Evolutionary conservation across 2,329 filamentous ascomycete species (phyloP).

Genomic region (Amesomyces nigricolor): DNA sequence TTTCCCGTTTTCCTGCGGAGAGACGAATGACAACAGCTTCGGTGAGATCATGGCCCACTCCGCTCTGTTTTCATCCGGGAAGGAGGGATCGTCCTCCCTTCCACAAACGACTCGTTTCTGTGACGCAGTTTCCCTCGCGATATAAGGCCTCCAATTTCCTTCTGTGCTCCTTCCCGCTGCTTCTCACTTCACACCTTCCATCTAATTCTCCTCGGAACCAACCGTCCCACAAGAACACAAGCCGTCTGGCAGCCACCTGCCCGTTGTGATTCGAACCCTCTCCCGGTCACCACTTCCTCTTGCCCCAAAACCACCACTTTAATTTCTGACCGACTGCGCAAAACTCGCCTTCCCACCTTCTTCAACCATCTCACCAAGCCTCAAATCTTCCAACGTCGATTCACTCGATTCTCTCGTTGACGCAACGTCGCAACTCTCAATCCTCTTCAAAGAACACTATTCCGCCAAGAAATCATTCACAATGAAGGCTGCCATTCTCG

Average conservation of each 20-base stretch:
- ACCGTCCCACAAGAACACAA: neutral
- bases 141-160: slow-evolving; percentile 15
- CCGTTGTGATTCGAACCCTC: neutral
- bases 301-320: too few relatives aligned
- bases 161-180: neutral
- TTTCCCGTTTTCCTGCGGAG: slow-evolving; percentile 5
- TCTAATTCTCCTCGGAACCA: neutral
- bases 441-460: neutral
- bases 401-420: slow-evolving; percentile 3
- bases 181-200: slow-evolving; percentile 7
- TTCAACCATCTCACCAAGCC: neutral
- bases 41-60: slow-evolving; percentile 7
- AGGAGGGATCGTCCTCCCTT: slow-evolving; percentile 12
- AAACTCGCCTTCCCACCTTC: slow-evolving; percentile 3
- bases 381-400: neutral
- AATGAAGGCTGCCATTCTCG: slow-evolving; percentile 43
- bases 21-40: slow-evolving; percentile 4
- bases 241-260: neutral
- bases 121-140: slow-evolving; percentile 15
- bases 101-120: slow-evolving; percentile 10
- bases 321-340: neutral
- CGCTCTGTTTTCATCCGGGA: slow-evolving; percentile 6
- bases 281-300: neutral
- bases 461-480: slow-evolving; percentile 29
- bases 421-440: neutral